Evolutionary conservation across 805 yeast genomes (phyloP).

Genomic region (Torulaspora quercuum): DNA sequence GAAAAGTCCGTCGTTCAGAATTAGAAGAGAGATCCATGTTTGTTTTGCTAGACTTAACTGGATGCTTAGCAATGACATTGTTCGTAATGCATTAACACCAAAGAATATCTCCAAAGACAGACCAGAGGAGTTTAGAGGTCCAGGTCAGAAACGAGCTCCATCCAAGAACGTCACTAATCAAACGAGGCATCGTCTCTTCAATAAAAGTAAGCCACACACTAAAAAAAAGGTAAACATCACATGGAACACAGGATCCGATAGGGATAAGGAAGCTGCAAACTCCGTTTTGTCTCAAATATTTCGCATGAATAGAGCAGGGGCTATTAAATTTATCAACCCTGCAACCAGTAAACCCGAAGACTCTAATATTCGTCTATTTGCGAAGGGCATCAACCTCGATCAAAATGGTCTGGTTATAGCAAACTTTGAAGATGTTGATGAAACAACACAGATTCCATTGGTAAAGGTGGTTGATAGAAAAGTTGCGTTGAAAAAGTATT

Average conservation of each 20-base stretch:
- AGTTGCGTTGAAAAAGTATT: constrained; percentile 29
- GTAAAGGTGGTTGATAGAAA: constrained; percentile 29
- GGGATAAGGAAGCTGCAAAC: constrained; percentile 33
- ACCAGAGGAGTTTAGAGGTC: background rate
- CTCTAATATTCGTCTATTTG: constrained; percentile 25
- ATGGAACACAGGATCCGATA: constrained; percentile 34
- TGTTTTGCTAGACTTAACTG: constrained; percentile 6
- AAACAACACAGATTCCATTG: constrained; percentile 24
- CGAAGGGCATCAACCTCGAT: constrained; percentile 28
- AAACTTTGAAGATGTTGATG: constrained; percentile 21
- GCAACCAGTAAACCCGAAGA: constrained; percentile 22
- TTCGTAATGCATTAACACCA: constrained; percentile 19
- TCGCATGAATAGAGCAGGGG: constrained; percentile 26
- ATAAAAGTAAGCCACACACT: constrained; percentile 3
- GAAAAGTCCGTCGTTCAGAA: too few species aligned
- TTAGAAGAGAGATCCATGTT: constrained; percentile 6
- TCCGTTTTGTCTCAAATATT: constrained; percentile 21
- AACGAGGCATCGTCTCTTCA: constrained; percentile 1
- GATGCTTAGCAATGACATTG: constrained; percentile 20
- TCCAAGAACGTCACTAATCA: background rate
- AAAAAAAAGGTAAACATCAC: constrained; percentile 17
- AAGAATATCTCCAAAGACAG: constrained; percentile 12
- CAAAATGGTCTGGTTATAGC: constrained; percentile 28
- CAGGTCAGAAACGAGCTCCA: background rate
- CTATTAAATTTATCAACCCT: constrained; percentile 24